Evolutionary conservation across 192 early-diverging fungal species (phyloP).

Genomic region (Gaertneriomyces semiglobifer): DNA sequence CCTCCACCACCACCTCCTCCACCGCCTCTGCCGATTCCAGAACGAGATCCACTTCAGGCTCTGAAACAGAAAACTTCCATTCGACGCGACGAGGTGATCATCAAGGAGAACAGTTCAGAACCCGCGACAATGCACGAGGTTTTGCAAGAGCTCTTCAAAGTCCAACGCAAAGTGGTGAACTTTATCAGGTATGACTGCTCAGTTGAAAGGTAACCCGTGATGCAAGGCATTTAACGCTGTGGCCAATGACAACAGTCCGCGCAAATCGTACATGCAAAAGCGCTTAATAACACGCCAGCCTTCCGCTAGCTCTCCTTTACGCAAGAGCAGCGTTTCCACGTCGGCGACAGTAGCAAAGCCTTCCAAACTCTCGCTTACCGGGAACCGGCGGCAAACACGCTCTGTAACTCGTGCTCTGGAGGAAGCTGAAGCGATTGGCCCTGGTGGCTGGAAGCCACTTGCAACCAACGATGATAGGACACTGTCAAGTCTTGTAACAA

Average conservation of each 20-base stretch:
- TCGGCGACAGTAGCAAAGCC: too few species aligned
- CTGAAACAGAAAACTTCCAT: not conserved
- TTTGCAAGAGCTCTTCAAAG: constrained; percentile 18
- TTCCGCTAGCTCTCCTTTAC: not conserved
- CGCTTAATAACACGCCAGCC: not conserved
- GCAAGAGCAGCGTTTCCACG: not conserved
- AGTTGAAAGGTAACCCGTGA: not conserved
- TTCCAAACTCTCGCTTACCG: too few species aligned
- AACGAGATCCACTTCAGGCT: not conserved
- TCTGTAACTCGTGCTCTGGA: too few species aligned
- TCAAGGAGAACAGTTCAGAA: not conserved
- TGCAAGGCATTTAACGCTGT: not conserved
- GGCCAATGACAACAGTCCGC: not conserved
- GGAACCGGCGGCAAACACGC: too few species aligned
- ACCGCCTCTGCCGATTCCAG: not conserved
- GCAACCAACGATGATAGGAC: too few species aligned
- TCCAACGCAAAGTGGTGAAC: constrained; percentile 17
- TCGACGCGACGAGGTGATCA: not conserved
- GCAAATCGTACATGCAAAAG: constrained; percentile 15
- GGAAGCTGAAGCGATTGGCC: too few species aligned
- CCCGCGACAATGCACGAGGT: constrained; percentile 18
- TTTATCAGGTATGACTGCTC: constrained; percentile 15
- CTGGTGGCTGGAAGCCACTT: too few species aligned
- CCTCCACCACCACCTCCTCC: constrained; percentile 20
- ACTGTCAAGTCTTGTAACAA: too few species aligned